These are phyloP conservation scores for Monosporozyma aerobia DNA, from an alignment of 805 yeast genomes.

Conservation along the genomic window DNA sequence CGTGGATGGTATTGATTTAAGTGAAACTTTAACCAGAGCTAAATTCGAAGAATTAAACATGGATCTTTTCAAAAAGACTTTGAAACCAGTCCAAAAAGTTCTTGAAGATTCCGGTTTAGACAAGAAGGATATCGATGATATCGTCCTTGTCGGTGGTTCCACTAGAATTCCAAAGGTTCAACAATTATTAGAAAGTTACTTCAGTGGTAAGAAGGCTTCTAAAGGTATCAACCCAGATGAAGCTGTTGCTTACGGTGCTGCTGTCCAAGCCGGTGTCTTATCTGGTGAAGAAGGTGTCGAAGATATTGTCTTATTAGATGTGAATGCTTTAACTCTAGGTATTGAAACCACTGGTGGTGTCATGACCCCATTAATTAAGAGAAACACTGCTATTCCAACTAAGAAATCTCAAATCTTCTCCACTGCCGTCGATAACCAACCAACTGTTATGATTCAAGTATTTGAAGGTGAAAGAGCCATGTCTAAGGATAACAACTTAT, in stretches of 20 bases:
- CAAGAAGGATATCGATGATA: slow-evolving; percentile 83
- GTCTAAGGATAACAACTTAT: slow-evolving; percentile 88
- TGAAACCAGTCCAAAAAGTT: slow-evolving; percentile 94
- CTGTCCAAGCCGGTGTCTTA: slow-evolving; percentile 96
- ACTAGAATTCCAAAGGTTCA: slow-evolving; percentile 99
- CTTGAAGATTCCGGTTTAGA: slow-evolving; percentile 85
- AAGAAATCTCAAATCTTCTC: slow-evolving; percentile 92
- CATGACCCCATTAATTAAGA: slow-evolving; percentile 89
- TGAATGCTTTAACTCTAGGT: slow-evolving; percentile 89
- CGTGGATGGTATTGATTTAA: slow-evolving; percentile 89
- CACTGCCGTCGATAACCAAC: slow-evolving; percentile 94
- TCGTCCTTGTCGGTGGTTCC: slow-evolving; percentile 97
- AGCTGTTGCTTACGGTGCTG: slow-evolving; percentile 99
- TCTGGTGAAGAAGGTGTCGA: slow-evolving; percentile 93
- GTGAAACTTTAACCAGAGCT: slow-evolving; percentile 93
- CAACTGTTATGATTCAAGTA: slow-evolving; percentile 88
- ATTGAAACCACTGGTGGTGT: slow-evolving; percentile 97
- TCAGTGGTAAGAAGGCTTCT: slow-evolving; percentile 91
- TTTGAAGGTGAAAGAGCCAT: slow-evolving; percentile 94
- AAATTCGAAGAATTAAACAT: slow-evolving; percentile 94
- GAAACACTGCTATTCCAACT: slow-evolving; percentile 94
- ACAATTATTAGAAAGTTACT: slow-evolving; percentile 80
- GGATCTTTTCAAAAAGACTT: slow-evolving; percentile 85
- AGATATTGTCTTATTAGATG: slow-evolving; percentile 83
- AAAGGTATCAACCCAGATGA: slow-evolving; percentile 98